Evolutionary conservation across 108 stramenopile species (phyloP).

Genomic region (Cyclotella choctawhatcheeana): DNA sequence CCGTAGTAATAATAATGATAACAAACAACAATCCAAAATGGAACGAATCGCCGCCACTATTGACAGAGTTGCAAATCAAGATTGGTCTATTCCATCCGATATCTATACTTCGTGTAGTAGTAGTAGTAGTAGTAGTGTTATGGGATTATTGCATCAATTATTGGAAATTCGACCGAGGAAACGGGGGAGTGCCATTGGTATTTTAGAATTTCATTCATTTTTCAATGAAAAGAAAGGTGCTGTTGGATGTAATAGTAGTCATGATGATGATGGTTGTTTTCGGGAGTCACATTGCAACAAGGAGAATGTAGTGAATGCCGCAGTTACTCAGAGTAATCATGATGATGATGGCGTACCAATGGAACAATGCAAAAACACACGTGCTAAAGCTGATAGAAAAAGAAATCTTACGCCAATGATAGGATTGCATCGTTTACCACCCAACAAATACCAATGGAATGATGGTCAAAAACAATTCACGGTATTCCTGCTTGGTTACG

Average conservation of each 20-base stretch:
- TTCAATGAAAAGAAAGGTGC: no score
- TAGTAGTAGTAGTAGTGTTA: neutral
- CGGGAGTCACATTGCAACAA: neutral
- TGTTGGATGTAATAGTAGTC: neutral
- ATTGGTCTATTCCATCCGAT: conserved; percentile 25
- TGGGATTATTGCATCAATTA: conserved; percentile 18
- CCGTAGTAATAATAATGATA: neutral
- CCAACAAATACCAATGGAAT: conserved; percentile 25
- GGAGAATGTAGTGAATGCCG: neutral
- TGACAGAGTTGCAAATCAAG: conserved; percentile 22
- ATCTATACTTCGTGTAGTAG: conserved; percentile 5
- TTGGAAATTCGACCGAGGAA: conserved; percentile 18
- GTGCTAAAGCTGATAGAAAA: neutral
- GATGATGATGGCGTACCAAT: neutral
- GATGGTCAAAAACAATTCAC: neutral
- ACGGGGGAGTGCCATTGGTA: conserved; percentile 27
- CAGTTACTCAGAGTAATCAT: neutral
- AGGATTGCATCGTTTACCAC: conserved; percentile 20
- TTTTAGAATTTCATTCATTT: conserved; percentile 29
- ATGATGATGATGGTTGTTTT: neutral
- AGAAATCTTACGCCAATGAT: conserved; percentile 13
- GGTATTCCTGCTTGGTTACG: conserved; percentile 15
- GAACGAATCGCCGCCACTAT: conserved; percentile 14
- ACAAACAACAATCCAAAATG: conserved; percentile 1
- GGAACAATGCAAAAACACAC: neutral